Evolutionary conservation across 768 basidiomycete genomes (phyloP).

Genomic region (Tricholoma furcatifolium): DNA sequence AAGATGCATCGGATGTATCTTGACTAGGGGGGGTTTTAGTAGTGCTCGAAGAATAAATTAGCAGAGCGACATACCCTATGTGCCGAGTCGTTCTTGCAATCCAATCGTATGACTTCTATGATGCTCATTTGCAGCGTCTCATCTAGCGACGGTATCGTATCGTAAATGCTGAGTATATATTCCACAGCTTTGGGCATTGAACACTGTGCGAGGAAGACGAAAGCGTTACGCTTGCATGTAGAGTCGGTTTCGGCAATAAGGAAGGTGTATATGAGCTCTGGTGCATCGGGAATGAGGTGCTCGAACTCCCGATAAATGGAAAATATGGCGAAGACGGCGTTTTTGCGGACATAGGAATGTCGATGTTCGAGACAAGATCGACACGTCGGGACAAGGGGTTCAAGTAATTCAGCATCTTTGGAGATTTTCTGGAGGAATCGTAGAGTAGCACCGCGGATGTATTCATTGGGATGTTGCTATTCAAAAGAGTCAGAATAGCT

Average conservation of each 20-base stretch:
- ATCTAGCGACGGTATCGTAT: conserved; percentile 78
- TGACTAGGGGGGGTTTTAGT: conserved; percentile 45
- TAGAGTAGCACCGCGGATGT: conserved; percentile 96
- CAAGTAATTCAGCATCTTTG: conserved; percentile 89
- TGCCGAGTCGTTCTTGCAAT: conserved; percentile 82
- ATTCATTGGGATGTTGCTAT: conserved; percentile 99
- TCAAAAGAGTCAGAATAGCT: background rate
- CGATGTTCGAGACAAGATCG: conserved; percentile 95
- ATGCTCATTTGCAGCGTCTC: conserved; percentile 94
- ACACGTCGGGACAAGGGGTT: conserved; percentile 93
- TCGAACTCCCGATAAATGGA: conserved; percentile 95
- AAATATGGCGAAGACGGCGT: conserved; percentile 95
- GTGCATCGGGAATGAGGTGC: conserved; percentile 92
- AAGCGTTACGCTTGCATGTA: conserved; percentile 96
- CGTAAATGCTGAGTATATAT: conserved; percentile 84
- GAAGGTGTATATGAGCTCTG: conserved; percentile 95
- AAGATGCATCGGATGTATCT: conserved; percentile 94
- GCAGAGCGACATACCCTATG: conserved; percentile 62
- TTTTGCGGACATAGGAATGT: conserved; percentile 97
- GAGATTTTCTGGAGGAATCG: conserved; percentile 95
- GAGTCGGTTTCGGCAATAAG: conserved; percentile 94
- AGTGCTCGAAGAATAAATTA: conserved; percentile 6
- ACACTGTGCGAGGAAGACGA: conserved; percentile 87
- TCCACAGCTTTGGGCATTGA: conserved; percentile 91
- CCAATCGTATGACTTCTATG: conserved; percentile 89